Evolutionary conservation across 148 eudicot genomes (phyloP), one percentile per base, ranked within the genome.

Genomic region (Amaranthus cruentus): DNA sequence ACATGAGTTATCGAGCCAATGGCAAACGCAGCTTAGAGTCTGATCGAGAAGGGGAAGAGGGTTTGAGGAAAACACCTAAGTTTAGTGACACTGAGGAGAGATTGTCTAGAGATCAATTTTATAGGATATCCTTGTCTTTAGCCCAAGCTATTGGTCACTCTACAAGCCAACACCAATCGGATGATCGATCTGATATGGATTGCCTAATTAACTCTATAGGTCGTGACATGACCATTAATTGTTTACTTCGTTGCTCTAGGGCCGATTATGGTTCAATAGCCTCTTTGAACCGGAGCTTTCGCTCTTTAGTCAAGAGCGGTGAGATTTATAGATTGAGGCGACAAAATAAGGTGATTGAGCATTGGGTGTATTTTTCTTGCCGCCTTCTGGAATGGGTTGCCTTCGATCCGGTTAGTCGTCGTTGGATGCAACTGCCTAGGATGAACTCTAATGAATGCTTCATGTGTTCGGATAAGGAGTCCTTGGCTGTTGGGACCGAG

Each of bases 331-430:
- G 78, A 72, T 9, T 85, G 55, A 86, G 98, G 83, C 78, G 92
- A 60, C 69, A 73, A 52, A 76, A 77, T 58, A 88, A 85, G 7
- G 80, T 91, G 6, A 66, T 87, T 46, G 98, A 93, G 77, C 97
- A 91, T 75, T 93, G 97, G 97, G 88, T 93, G 12, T 91, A 88
- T 73, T 86, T 93, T 65, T 89, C 98, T 14, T 93, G 98, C 83
- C 87, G 84, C 62, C 81, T 89, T 72, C 91, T 93, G 7, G 95
- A 86, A 61, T 93, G 98, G 98, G 97, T 88, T 54, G 92, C 98
- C 6, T 93, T 93, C 74, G 91, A 93, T 80, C 98, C 98, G 0
- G 73, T 13, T 68, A 81, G 84, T n/a, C 79, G 83, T 10, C 87
- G 80, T 47, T 93, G 98, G 98, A 91, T 91, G 95, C 80, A 76